A percentile compares a stretch with the other conserved stretches of the same genome.
These are phyloP conservation scores for Pythium brachiatum DNA, from an alignment of 352 stramenopile genomes.

Conservation along the genomic window DNA sequence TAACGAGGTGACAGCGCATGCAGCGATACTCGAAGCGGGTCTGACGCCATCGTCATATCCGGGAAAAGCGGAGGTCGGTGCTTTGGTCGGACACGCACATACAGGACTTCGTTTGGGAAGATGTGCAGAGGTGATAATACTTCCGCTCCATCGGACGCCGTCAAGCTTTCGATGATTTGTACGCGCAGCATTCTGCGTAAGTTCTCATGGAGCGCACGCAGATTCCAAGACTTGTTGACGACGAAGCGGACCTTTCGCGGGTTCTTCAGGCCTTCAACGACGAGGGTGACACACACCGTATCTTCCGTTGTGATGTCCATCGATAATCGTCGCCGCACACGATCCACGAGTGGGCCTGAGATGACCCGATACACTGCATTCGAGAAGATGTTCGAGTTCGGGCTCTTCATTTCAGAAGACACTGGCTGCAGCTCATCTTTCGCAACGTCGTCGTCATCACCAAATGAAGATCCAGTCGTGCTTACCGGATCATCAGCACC, in stretches of 20 bases:
- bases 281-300: conserved; percentile 63
- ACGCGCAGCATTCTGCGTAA: conserved; percentile 72
- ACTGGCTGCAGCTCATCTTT: conserved; percentile 25
- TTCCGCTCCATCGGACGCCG: conserved; percentile 49
- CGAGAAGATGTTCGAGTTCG: conserved; percentile 74
- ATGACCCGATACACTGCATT: conserved; percentile 84
- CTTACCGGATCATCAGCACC: conserved; percentile 24
- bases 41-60: conserved; percentile 1
- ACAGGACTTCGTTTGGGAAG: conserved; percentile 60
- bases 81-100: conserved; percentile 67
- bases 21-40: conserved; percentile 5
- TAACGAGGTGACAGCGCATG: conserved; percentile 18
- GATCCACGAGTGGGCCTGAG: conserved; percentile 71
- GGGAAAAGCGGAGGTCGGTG: conserved; percentile 22
- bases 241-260: conserved; percentile 67
- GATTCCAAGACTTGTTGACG: conserved; percentile 65
- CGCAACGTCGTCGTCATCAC: conserved; percentile 47
- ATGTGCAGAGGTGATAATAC: conserved; percentile 77
- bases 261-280: conserved; percentile 63
- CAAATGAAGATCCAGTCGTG: conserved; percentile 47
- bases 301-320: conserved; percentile 79
- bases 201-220: conserved; percentile 53
- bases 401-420: conserved; percentile 11
- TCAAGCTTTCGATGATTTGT: conserved; percentile 63
- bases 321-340: conserved; percentile 67